Evolutionary conservation across 129 eudicot species (phyloP).

Genomic region (Lactuca saligna): DNA sequence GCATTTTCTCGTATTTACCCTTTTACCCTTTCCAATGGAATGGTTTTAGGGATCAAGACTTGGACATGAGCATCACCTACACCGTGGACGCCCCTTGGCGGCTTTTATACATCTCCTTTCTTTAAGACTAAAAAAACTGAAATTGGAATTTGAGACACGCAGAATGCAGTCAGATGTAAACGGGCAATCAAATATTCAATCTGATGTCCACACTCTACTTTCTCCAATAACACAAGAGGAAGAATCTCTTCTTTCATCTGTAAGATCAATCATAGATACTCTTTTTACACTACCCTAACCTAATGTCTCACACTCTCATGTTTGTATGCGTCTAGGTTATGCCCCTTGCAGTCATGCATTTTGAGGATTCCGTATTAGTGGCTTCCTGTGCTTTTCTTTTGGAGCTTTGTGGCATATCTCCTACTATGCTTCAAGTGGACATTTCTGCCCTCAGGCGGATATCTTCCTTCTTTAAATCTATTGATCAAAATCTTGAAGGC

Average conservation of each 20-base stretch:
- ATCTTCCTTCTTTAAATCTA: conserved; percentile 65
- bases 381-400: conserved; percentile 88
- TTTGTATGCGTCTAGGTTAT: conserved; percentile 44
- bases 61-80: conserved; percentile 94
- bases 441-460: conserved; percentile 85
- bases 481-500: conserved; percentile 48
- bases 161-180: conserved; percentile 45
- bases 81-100: conserved; percentile 96
- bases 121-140: conserved; percentile 60
- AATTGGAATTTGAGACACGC: conserved; percentile 43
- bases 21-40: conserved; percentile 10
- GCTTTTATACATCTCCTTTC: conserved; percentile 79
- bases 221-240: conserved; percentile 67
- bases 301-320: background rate
- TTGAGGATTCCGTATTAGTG: conserved; percentile 76
- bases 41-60: conserved; percentile 67
- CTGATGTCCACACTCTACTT: conserved; percentile 79
- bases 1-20: conserved; percentile 2
- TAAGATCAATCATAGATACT: conserved; percentile 22
- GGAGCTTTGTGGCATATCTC: conserved; percentile 92
- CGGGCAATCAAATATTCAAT: conserved; percentile 72
- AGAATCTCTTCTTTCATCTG: conserved; percentile 80
- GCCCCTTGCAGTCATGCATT: conserved; percentile 88
- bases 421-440: conserved; percentile 71
- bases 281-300: too few species aligned